Base-by-base conservation (phyloP, 768 basidiomycete species). In the Lenzites betulinus region DNA sequence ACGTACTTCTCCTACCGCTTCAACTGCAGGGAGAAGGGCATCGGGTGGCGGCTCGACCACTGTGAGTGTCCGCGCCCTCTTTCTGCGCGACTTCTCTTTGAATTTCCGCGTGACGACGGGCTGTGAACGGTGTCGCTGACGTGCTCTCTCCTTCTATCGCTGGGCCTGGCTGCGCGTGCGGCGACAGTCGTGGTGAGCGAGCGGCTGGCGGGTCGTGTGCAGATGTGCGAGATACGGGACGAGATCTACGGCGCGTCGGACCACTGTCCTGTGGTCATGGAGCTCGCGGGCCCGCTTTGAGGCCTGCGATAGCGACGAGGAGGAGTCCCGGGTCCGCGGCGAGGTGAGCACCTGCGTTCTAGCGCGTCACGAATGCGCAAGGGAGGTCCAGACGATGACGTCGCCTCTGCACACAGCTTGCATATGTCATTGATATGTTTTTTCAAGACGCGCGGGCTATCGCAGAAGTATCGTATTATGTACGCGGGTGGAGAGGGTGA, bases 231-330 rank as follows among this genome's bases (percentile, higher is more conserved):
- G 73, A 94, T 95, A 58, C 80, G 93, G 41, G 83, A 82, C 63
- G 90, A 92, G 67, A 89, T 93, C 51, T 94, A 90, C 54, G 92
- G 93, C 13, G 92, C 91, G 35, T 93, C 90, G 28, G 93, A 94
- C 68, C 92, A 94, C 70, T 83, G 89, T 63, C 93, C 93, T 6
- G 72, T 95, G 18, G 83, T 90, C 13, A 73, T 94, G 75, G 93
- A 95, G 69, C 79, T 93, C 49, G 79, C 83, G 30, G 83, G 81
- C 13, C 71, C 62, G 48, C 68, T 74, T 60, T 82, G 49, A 51
- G 13, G 3, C 13, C 18, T 16, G 38, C 13, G 26, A 49, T 25
- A 26, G 44, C 38, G 38, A 39, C 38, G 13, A 18, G 43, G 22
- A 39, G 2, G 26, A 9, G 33, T 15, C 20, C 50, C 30, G 48